phyloP scores from a whole-genome alignment of 345 rosid species.

The Eutrema yunnanense region DNA sequence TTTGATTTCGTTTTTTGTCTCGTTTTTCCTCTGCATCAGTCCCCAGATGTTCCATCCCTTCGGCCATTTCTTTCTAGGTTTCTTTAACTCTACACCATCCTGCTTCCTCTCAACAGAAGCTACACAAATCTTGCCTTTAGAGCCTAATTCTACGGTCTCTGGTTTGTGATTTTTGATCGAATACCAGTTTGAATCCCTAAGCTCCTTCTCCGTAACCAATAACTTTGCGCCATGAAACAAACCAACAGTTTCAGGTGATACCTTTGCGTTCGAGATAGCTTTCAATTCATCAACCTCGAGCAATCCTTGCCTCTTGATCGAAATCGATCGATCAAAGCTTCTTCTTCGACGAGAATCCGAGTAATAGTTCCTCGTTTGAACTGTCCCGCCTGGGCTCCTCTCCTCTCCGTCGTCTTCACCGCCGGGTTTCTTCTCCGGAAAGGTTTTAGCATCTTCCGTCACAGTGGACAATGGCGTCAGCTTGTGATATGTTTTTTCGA shows the following conservation, averaged over 20 bases:
- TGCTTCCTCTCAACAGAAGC: conserved; percentile 32
- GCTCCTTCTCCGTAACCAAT: conserved; percentile 51
- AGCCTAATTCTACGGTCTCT: conserved; percentile 31
- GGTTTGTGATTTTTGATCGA: conserved; percentile 34
- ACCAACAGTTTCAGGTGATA: conserved; percentile 62
- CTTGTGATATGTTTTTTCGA: conserved; percentile 50
- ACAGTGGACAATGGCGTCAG: conserved; percentile 43
- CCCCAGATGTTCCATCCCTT: conserved; percentile 71
- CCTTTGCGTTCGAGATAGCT: conserved; percentile 51
- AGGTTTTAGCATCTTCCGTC: conserved; percentile 43
- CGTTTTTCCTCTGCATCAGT: conserved; percentile 44
- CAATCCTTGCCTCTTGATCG: conserved; percentile 44
- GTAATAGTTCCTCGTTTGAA: conserved; percentile 74
- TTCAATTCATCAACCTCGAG: conserved; percentile 66
- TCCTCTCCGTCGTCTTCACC: conserved; percentile 24
- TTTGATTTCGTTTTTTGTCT: conserved; percentile 30
- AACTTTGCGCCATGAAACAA: conserved; percentile 56
- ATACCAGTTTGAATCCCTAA: conserved; percentile 55
- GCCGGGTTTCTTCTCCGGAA: neutral
- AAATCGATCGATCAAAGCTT: conserved; percentile 66
- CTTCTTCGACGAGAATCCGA: conserved; percentile 54
- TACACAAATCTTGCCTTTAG: conserved; percentile 46
- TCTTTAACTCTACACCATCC: conserved; percentile 14
- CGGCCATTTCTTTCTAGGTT: conserved; percentile 28
- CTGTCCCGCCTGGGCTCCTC: conserved; percentile 66